Percentiles rank a stretch among this genome's conserved stretches.
Conservation (phyloP, 2,329 filamentous ascomycete genomes). For the Xylogone sp. region DNA sequence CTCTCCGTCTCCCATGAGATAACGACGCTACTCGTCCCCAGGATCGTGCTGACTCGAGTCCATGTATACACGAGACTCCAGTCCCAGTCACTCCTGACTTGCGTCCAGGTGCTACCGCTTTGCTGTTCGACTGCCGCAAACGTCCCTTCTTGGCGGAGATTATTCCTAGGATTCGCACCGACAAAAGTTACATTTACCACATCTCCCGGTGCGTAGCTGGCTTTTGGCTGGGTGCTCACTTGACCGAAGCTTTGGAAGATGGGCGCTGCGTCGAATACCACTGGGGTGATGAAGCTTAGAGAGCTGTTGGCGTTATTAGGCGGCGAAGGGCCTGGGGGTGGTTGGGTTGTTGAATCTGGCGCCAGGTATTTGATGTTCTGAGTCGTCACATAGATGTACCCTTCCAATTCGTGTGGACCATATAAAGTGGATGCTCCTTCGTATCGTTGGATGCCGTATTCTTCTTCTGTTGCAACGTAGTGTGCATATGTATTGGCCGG, state of each 20-base stretch:
- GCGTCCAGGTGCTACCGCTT: slow-evolving; percentile 52
- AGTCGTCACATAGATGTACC: slow-evolving; percentile 81
- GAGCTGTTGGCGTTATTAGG: slow-evolving; percentile 73
- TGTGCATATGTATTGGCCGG: slow-evolving; percentile 87
- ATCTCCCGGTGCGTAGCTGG: slow-evolving; percentile 56
- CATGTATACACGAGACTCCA: slow-evolving; percentile 82
- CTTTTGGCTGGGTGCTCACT: slow-evolving; percentile 50
- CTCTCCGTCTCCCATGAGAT: slow-evolving; percentile 75
- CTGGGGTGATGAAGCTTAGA: slow-evolving; percentile 75
- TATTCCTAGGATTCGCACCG: slow-evolving; percentile 85
- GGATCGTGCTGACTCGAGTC: slow-evolving; percentile 63
- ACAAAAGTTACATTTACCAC: slow-evolving; percentile 68
- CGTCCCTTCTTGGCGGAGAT: slow-evolving; percentile 72
- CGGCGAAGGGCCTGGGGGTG: slow-evolving; percentile 57
- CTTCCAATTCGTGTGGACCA: slow-evolving; percentile 75
- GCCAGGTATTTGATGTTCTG: slow-evolving; percentile 65
- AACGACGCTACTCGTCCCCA: slow-evolving; percentile 73
- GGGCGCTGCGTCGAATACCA: slow-evolving; percentile 68
- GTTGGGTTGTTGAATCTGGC: slow-evolving; percentile 38
- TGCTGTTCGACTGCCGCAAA: slow-evolving; percentile 72
- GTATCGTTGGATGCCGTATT: slow-evolving; percentile 82
- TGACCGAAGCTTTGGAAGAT: slow-evolving; percentile 67
- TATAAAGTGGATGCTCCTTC: slow-evolving; percentile 89
- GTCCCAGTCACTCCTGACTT: slow-evolving; percentile 69
- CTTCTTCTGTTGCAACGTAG: slow-evolving; percentile 71